Evolutionary conservation across 192 early-diverging fungal species (phyloP).

Genomic region (Podila horticola): DNA sequence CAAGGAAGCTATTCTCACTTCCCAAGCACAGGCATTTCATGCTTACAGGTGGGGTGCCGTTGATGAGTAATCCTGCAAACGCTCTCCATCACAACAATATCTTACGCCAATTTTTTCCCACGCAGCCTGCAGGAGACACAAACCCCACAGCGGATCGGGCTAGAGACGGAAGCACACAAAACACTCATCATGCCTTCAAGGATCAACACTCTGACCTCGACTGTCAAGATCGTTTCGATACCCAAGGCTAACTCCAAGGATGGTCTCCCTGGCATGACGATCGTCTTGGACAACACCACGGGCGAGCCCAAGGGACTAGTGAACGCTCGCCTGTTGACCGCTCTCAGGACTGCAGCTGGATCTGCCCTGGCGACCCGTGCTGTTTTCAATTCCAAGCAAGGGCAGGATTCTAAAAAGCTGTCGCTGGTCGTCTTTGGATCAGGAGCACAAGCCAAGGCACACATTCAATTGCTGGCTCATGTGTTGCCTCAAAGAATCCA

Average conservation of each 20-base stretch:
- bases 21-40: constrained; percentile 39
- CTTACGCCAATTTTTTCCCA: no score
- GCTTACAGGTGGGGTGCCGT: constrained; percentile 29
- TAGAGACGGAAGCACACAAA: constrained; percentile 47
- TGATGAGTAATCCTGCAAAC: no score
- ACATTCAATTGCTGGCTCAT: constrained; percentile 58
- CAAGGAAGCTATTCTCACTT: constrained; percentile 24
- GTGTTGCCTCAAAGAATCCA: constrained; percentile 49
- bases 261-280: constrained; percentile 53
- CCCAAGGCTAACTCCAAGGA: constrained; percentile 53
- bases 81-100: neutral
- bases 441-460: constrained; percentile 60
- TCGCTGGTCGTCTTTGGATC: constrained; percentile 61
- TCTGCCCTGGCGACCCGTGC: constrained; percentile 57
- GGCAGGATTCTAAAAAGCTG: neutral
- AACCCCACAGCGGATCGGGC: constrained; percentile 52
- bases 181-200: constrained; percentile 64
- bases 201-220: constrained; percentile 50
- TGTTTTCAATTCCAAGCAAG: constrained; percentile 28
- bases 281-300: constrained; percentile 58
- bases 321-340: constrained; percentile 59
- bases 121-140: constrained; percentile 35
- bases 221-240: constrained; percentile 60
- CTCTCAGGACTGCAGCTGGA: constrained; percentile 62
- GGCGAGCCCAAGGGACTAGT: constrained; percentile 56